Percentiles rank a stretch among this genome's conserved stretches.
Conservation (phyloP, 1,139 yeast genomes). For the Hyphopichia wangnamkhiaoensis region DNA sequence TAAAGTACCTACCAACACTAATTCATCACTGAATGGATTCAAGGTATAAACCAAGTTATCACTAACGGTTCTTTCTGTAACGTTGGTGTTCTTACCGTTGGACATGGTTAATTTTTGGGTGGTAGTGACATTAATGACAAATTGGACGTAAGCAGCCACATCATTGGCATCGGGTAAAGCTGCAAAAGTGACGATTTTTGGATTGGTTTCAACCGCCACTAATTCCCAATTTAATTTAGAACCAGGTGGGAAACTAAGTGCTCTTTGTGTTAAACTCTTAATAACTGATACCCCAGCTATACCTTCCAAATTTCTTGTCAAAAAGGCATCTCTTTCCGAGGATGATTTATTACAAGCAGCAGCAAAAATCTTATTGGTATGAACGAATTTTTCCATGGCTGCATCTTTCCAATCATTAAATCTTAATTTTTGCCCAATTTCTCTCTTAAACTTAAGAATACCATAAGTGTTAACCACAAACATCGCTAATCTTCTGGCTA, state of each 20-base stretch:
- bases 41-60: constrained; percentile 78
- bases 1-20: constrained; percentile 74
- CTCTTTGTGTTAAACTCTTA: constrained; percentile 30
- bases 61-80: constrained; percentile 56
- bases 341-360: constrained; percentile 37
- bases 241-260: constrained; percentile 53
- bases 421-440: constrained; percentile 37
- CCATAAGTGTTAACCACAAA: constrained; percentile 47
- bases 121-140: constrained; percentile 75
- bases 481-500: constrained; percentile 40
- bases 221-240: constrained; percentile 75
- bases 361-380: constrained; percentile 45
- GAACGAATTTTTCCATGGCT: constrained; percentile 44
- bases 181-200: constrained; percentile 67
- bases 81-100: constrained; percentile 35
- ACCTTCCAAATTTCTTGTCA: constrained; percentile 34
- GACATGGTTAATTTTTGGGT: constrained; percentile 63
- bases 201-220: constrained; percentile 65
- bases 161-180: constrained; percentile 66
- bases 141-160: constrained; percentile 68
- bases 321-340: constrained; percentile 27
- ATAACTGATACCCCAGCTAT: constrained; percentile 36
- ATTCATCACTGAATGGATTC: constrained; percentile 68
- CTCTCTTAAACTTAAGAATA: constrained; percentile 42
- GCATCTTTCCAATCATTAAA: constrained; percentile 49